phyloP scores from a whole-genome alignment of 1,139 yeast genomes.

The Yamadazyma kanchanaburiensis region DNA sequence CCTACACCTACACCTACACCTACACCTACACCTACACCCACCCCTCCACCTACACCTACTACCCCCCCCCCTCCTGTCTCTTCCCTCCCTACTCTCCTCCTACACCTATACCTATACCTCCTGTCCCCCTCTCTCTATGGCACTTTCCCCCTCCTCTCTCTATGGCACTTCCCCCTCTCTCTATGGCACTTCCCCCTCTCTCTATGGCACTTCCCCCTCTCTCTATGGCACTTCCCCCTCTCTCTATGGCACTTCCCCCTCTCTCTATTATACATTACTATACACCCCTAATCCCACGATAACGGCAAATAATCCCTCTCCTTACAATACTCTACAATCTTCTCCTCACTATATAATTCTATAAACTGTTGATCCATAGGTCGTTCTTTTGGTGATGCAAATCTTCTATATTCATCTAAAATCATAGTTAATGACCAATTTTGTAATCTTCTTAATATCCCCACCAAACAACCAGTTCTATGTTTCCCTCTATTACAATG shows the following conservation, averaged over 20 bases:
- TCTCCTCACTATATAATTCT: slow-evolving; percentile 74
- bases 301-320: slow-evolving; percentile 62
- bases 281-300: slow-evolving; percentile 51
- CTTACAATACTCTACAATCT: slow-evolving; percentile 51
- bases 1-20: too few relatives aligned
- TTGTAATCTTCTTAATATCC: slow-evolving; percentile 83
- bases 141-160: too few relatives aligned
- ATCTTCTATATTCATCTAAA: slow-evolving; percentile 89
- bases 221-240: background rate
- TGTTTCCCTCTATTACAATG: slow-evolving; percentile 97
- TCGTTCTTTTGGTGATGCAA: slow-evolving; percentile 92
- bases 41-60: too few relatives aligned
- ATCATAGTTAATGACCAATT: slow-evolving; percentile 92
- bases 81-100: too few relatives aligned
- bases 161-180: background rate
- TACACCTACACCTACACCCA: too few relatives aligned
- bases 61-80: too few relatives aligned
- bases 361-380: slow-evolving; percentile 95
- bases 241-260: background rate
- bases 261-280: background rate
- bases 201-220: background rate
- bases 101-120: too few relatives aligned
- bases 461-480: slow-evolving; percentile 93
- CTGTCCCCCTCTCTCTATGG: too few relatives aligned
- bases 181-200: background rate